These are phyloP conservation scores for Megacollybia marginata DNA, from an alignment of 768 basidiomycete species.

Conservation along the genomic window DNA sequence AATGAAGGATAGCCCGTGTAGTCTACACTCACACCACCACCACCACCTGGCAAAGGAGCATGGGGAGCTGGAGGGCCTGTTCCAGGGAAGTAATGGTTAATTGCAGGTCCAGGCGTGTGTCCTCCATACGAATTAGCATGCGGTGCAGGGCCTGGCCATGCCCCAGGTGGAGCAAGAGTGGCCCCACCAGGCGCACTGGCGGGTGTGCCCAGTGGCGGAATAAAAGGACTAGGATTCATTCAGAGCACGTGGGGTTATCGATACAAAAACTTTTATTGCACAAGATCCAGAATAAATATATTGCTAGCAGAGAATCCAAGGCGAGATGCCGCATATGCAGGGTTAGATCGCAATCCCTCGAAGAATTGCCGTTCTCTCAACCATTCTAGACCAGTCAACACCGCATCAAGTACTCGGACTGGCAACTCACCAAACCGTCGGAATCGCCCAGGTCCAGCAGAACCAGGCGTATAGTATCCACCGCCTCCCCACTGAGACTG, in stretches of 20 bases:
- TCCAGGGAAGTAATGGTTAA: background rate
- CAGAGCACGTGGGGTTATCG: too few relatives aligned
- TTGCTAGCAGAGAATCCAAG: conserved; percentile 78
- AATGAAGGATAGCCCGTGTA: background rate
- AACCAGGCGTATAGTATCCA: conserved; percentile 42
- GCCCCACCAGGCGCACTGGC: background rate
- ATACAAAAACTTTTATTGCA: background rate
- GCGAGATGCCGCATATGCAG: conserved; percentile 47
- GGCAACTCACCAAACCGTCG: conserved; percentile 64
- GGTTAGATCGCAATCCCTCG: conserved; percentile 54
- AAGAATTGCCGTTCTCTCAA: conserved; percentile 68
- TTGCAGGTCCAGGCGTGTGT: background rate
- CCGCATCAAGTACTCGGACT: conserved; percentile 5
- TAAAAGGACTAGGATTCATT: background rate
- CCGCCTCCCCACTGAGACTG: conserved; percentile 18
- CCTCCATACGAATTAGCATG: background rate
- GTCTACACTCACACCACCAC: background rate
- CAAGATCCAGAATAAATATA: conserved; percentile 64
- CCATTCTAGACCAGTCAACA: conserved; percentile 49
- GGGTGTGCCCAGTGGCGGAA: background rate
- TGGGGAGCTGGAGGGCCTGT: background rate
- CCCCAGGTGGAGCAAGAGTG: background rate
- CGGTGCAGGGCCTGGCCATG: background rate
- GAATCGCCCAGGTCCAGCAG: conserved; percentile 39
- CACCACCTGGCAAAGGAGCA: background rate